Evolutionary conservation across 495 filamentous ascomycete genomes (phyloP), one percentile per base, ranked within the genome.

Genomic region (Clavariopsis aquatica): DNA sequence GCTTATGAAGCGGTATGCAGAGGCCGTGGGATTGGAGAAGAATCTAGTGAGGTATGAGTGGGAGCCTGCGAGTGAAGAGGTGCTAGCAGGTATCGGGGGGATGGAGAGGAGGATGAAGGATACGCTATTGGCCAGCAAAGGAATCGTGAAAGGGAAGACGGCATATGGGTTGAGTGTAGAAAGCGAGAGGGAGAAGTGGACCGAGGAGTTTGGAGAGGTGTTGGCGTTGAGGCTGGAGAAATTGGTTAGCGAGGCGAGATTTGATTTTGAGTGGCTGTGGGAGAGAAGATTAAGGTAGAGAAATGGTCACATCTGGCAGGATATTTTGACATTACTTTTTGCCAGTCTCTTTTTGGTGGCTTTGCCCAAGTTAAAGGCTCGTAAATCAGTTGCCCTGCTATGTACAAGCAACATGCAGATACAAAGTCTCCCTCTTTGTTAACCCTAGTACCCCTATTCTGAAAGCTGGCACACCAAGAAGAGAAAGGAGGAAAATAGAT

Each of bases 201-300:
- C 67, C 64, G 66, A 57, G 7, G 79, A 82, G 60, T 81, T 81
- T 68, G 80, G 79, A 0, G 75, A 78, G 41, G 75, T 75, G 28
- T 52, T 64, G 0, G 78, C 68, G 9, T 55, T 45, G 29, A 64
- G 71, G 23, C 36, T 83, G 1, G 78, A 79, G 62, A 52, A 66
- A 51, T 68, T 62, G 57, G 79, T 82, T 0, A 43, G 65, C 36
- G 73, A 64, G n/a, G 74, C 77, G 1, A 80, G 81, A 79, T 64
- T 69, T 1, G 79, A 83, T 62, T 83, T 81, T 69, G 75, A 80
- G 67, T 79, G 75, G 69, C 58, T 83, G 36, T 78, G 71, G 62
- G 74, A 65, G 31, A 73, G 74, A 17, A 43, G 38, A 17, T 43
- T 43, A 22, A 71, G 78, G 52, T 23, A 36, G 31, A n/a, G n/a